Percentiles rank a stretch among this genome's conserved stretches.
phyloP scores from a whole-genome alignment of 345 rosid species.

The Eucalyptus rudis region DNA sequence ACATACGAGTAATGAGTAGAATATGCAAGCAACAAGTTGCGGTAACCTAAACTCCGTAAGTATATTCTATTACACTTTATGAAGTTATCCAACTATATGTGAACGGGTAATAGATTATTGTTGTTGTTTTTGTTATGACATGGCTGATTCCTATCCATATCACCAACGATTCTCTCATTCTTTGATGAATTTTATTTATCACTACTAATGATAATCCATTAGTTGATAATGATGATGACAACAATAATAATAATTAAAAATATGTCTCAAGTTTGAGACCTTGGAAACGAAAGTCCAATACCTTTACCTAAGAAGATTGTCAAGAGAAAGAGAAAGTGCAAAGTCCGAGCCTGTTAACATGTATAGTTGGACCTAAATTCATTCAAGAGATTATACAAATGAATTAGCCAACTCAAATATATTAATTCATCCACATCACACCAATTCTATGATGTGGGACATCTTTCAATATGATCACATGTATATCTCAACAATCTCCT shows the following conservation, averaged over 20 bases:
- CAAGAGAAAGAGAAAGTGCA: neutral
- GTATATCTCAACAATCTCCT: neutral
- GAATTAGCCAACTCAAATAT: neutral
- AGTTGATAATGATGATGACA: neutral
- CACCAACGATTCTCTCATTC: neutral
- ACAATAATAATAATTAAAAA: neutral
- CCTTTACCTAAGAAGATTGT: neutral
- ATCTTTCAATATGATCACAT: neutral
- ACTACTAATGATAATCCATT: neutral
- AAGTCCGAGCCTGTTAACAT: fast-evolving
- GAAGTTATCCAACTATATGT: neutral
- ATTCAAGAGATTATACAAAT: neutral
- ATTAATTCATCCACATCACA: neutral
- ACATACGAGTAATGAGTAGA: neutral
- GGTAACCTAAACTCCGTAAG: neutral
- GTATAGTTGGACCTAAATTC: neutral
- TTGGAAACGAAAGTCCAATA: neutral
- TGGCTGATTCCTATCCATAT: neutral
- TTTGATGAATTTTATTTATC: neutral
- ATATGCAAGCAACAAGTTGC: neutral
- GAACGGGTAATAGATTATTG: neutral
- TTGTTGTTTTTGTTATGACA: neutral
- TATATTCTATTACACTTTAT: neutral
- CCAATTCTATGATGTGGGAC: neutral
- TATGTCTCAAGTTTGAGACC: neutral